phyloP scores from a whole-genome alignment of 352 stramenopile genomes.

The Discostella stelligera region DNA sequence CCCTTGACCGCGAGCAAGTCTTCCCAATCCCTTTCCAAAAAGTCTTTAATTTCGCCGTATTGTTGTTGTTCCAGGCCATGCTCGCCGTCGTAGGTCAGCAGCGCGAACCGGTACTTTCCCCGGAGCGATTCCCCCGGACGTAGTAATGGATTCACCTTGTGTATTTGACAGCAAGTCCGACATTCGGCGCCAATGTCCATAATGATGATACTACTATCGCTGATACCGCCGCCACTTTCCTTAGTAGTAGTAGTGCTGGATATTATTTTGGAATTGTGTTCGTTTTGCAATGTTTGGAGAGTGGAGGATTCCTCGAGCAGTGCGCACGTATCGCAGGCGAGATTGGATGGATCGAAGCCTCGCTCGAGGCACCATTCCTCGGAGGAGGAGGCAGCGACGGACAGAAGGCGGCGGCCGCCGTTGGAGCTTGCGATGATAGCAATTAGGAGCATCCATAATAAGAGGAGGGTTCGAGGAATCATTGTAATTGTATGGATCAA shows the following conservation, averaged over 20 bases:
- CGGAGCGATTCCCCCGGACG: slow-evolving; percentile 30
- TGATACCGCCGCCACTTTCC: background rate
- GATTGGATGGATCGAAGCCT: slow-evolving; percentile 41
- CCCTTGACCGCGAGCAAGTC: slow-evolving; percentile 42
- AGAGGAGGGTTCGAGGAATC: too few relatives aligned
- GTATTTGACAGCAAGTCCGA: slow-evolving; percentile 31
- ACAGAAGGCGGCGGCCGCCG: too few relatives aligned
- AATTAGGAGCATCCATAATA: slow-evolving; percentile 1
- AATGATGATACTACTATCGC: background rate
- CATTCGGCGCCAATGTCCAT: slow-evolving; percentile 42
- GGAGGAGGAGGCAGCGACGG: too few relatives aligned
- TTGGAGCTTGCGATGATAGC: background rate
- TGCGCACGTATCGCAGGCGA: slow-evolving; percentile 46
- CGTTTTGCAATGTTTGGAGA: slow-evolving; percentile 25
- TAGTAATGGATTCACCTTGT: slow-evolving; percentile 46
- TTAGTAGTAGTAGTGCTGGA: too few relatives aligned
- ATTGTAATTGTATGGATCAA: too few relatives aligned
- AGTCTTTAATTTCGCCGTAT: slow-evolving; percentile 44
- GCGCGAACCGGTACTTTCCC: slow-evolving; percentile 37
- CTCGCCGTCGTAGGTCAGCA: slow-evolving; percentile 33
- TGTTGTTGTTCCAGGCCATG: slow-evolving; percentile 18
- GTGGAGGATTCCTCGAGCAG: slow-evolving; percentile 38
- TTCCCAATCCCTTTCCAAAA: slow-evolving; percentile 38
- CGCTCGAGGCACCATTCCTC: slow-evolving; percentile 38
- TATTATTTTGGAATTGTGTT: slow-evolving; percentile 19